These are phyloP conservation scores for Aureococcus anophagefferens DNA, from an alignment of 108 stramenopile species.

Conservation along the genomic window DNA sequence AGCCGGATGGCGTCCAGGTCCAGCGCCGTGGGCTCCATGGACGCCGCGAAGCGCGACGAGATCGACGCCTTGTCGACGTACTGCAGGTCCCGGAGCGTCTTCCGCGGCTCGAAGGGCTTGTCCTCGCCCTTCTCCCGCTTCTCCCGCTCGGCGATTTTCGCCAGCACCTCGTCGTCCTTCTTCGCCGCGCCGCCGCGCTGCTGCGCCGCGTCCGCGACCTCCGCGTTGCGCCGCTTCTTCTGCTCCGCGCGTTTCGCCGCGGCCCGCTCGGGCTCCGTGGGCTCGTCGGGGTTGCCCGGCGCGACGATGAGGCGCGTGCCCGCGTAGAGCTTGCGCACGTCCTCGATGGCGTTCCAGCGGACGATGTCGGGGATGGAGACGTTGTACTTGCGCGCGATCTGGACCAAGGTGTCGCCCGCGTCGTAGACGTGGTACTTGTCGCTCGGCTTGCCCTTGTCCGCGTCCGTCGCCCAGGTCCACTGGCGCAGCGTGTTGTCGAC, in stretches of 20 bases:
- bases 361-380: constrained; percentile 21
- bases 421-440: constrained; percentile 33
- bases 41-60: neutral
- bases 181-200: neutral
- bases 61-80: too few species aligned
- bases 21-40: neutral
- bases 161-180: neutral
- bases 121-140: neutral
- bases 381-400: constrained; percentile 21
- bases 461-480: constrained; percentile 35
- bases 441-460: neutral
- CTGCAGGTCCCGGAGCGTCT: neutral
- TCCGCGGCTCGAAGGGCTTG: neutral
- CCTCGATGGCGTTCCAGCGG: constrained; percentile 35
- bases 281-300: constrained; percentile 16
- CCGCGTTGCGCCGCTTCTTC: neutral
- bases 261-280: constrained; percentile 3
- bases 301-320: constrained; percentile 12
- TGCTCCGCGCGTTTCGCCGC: neutral
- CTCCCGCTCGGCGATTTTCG: neutral
- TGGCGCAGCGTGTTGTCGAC: constrained; percentile 36
- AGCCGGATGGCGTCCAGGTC: neutral
- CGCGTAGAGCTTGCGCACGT: constrained; percentile 10
- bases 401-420: constrained; percentile 21
- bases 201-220: neutral